Percentiles rank a stretch among this genome's conserved stretches.
Evolutionary conservation across 768 basidiomycete genomes (phyloP).

Genomic region (Kwoniella europaea): DNA sequence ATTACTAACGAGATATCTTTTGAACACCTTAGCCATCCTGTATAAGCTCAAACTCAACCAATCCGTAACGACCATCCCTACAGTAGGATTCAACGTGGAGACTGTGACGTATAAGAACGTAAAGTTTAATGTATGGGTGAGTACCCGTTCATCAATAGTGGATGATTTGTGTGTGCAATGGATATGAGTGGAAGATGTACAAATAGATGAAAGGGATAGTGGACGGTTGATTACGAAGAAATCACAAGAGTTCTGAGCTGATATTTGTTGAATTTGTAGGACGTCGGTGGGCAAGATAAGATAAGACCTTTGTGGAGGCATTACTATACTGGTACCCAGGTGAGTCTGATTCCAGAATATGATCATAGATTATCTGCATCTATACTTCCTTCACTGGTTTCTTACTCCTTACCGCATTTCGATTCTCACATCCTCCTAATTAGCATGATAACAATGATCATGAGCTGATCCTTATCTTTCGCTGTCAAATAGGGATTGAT

Average conservation of each 20-base stretch:
- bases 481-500: slow-evolving; percentile 70
- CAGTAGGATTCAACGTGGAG: slow-evolving; percentile 98
- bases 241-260: background rate
- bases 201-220: background rate
- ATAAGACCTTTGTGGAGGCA: slow-evolving; percentile 98
- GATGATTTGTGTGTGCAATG: too few relatives aligned
- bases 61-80: slow-evolving; percentile 97
- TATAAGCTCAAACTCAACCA: slow-evolving; percentile 99
- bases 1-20: background rate
- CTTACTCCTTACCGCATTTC: too few relatives aligned
- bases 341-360: slow-evolving; percentile 19
- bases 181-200: background rate
- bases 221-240: too few relatives aligned
- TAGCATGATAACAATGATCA: background rate
- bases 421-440: too few relatives aligned
- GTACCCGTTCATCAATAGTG: slow-evolving; percentile 1
- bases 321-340: slow-evolving; percentile 97
- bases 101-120: slow-evolving; percentile 98
- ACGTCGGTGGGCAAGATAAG: slow-evolving; percentile 99
- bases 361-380: too few relatives aligned
- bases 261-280: slow-evolving; percentile 66
- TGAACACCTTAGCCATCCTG: slow-evolving; percentile 76
- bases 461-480: slow-evolving; percentile 3
- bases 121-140: slow-evolving; percentile 62
- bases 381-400: too few relatives aligned